These are phyloP conservation scores for Talaromyces verruculosus DNA, from an alignment of 2,329 filamentous ascomycete species.

Conservation along the genomic window DNA sequence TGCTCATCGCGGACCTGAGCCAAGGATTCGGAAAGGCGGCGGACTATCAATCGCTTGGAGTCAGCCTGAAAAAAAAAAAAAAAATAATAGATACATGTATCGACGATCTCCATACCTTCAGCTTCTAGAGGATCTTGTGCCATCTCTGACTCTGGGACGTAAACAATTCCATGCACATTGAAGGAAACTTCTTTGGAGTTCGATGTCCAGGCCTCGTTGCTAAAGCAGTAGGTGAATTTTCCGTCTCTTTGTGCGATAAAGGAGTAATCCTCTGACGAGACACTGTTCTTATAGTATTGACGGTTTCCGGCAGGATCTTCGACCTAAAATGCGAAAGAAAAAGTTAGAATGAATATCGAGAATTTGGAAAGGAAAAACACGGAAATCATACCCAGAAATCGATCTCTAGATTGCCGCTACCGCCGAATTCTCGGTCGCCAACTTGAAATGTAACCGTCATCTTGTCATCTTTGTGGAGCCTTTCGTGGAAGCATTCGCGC, in stretches of 20 bases:
- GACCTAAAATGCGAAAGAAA: constrained; percentile 56
- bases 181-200: constrained; percentile 98
- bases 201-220: constrained; percentile 96
- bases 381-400: constrained; percentile 84
- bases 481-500: constrained; percentile 96
- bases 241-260: constrained; percentile 85
- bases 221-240: constrained; percentile 95
- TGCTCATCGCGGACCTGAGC: constrained; percentile 96
- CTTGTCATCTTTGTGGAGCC: constrained; percentile 86
- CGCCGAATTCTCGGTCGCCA: constrained; percentile 92
- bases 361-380: not conserved
- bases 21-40: constrained; percentile 78
- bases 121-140: constrained; percentile 84
- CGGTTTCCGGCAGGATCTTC: constrained; percentile 73
- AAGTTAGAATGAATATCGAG: not conserved
- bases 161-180: constrained; percentile 98
- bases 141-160: constrained; percentile 84
- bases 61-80: constrained; percentile 14
- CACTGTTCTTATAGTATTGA: constrained; percentile 74
- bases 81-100: constrained; percentile 10
- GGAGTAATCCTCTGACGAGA: constrained; percentile 89
- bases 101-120: constrained; percentile 63
- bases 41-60: constrained; percentile 56
- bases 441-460: constrained; percentile 99
- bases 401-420: constrained; percentile 89